phyloP scores from a whole-genome alignment of 2,329 filamentous ascomycete genomes.

The Fusarium penzigii region DNA sequence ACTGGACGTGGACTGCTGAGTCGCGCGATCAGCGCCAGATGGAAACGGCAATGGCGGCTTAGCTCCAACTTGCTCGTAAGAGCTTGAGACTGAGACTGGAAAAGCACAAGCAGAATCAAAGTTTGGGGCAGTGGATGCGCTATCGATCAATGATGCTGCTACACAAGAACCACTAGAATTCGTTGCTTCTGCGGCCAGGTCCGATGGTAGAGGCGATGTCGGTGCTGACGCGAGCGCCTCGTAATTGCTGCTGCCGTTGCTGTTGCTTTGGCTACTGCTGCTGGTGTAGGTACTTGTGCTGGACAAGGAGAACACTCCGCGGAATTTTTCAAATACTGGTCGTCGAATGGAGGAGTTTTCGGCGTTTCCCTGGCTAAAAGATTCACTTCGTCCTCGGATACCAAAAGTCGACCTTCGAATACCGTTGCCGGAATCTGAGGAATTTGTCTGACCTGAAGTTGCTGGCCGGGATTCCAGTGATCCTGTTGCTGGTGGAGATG shows the following conservation, averaged over 20 bases:
- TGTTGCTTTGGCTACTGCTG: background rate
- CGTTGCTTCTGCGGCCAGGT: background rate
- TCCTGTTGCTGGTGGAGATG: constrained; percentile 9
- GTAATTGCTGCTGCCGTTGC: background rate
- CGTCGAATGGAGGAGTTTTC: background rate
- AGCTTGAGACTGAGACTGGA: constrained; percentile 2
- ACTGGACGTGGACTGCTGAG: background rate
- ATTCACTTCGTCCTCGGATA: constrained; percentile 1
- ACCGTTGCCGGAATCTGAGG: background rate
- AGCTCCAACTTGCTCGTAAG: constrained; percentile 13
- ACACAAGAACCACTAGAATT: constrained; percentile 4
- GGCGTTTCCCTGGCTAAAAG: background rate
- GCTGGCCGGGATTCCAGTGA: constrained; percentile 13
- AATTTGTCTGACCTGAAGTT: constrained; percentile 22
- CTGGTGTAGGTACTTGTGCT: background rate
- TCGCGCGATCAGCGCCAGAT: constrained; percentile 16
- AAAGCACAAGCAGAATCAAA: background rate
- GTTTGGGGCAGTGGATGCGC: constrained; percentile 5
- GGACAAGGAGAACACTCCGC: constrained; percentile 11
- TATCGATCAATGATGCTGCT: background rate
- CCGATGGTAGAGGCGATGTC: background rate
- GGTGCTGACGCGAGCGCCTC: background rate
- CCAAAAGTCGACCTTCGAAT: constrained; percentile 9
- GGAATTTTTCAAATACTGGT: constrained; percentile 13
- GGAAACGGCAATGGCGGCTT: constrained; percentile 9